phyloP scores from a whole-genome alignment of 2,329 filamentous ascomycete species.

The Stagonosporopsis cucurbitacearum region DNA sequence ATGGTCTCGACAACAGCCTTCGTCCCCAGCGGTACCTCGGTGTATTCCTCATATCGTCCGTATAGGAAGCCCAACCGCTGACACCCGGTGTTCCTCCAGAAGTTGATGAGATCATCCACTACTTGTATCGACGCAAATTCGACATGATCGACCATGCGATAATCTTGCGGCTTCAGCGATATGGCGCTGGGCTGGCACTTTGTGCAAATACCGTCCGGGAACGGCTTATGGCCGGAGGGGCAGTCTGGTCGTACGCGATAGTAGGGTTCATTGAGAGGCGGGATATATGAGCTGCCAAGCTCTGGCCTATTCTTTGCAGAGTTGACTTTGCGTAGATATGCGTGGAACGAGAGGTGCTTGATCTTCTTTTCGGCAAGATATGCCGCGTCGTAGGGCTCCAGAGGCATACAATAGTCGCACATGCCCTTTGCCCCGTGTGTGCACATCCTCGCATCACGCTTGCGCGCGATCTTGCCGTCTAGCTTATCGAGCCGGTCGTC shows the following conservation, averaged over 20 bases:
- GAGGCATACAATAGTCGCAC: slow-evolving; percentile 98
- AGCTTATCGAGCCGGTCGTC: slow-evolving; percentile 86
- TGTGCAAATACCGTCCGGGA: slow-evolving; percentile 96
- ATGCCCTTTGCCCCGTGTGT: slow-evolving; percentile 95
- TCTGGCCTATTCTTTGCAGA: slow-evolving; percentile 96
- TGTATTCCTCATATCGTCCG: slow-evolving; percentile 87
- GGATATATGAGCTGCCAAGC: slow-evolving; percentile 92
- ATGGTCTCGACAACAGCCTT: slow-evolving; percentile 97
- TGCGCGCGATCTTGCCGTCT: slow-evolving; percentile 85
- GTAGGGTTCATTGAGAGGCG: slow-evolving; percentile 89
- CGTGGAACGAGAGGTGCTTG: slow-evolving; percentile 97
- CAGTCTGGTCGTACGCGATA: slow-evolving; percentile 89
- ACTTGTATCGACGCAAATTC: slow-evolving; percentile 87
- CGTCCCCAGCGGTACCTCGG: slow-evolving; percentile 88
- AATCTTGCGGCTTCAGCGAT: slow-evolving; percentile 89
- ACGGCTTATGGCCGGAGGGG: slow-evolving; percentile 88
- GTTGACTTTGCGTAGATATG: slow-evolving; percentile 93
- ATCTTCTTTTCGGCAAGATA: slow-evolving; percentile 97
- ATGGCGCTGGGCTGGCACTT: slow-evolving; percentile 99
- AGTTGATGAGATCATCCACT: slow-evolving; percentile 88
- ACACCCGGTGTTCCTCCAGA: slow-evolving; percentile 84
- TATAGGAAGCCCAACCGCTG: slow-evolving; percentile 92
- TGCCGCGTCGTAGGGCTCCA: slow-evolving; percentile 89
- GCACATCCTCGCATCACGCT: slow-evolving; percentile 83
- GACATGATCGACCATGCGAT: slow-evolving; percentile 97